These are phyloP conservation scores for Lonicera japonica DNA, from an alignment of 129 eudicot genomes.

Conservation along the genomic window DNA sequence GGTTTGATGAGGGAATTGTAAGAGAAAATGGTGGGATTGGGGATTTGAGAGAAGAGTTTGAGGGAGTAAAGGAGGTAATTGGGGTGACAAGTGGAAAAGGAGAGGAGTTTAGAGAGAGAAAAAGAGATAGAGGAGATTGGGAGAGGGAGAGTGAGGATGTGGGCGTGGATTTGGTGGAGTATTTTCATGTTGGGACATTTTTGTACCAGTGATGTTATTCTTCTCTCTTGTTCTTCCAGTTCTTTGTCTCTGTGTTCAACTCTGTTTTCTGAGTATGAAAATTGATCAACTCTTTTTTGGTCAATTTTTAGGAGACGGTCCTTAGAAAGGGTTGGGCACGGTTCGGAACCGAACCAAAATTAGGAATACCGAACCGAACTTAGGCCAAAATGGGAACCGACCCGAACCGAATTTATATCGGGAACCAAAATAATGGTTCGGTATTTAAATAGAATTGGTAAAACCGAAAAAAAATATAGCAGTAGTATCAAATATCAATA, in stretches of 20 bases:
- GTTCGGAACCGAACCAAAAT: too few species aligned
- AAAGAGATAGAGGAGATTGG: neutral
- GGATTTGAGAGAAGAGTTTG: neutral
- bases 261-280: too few species aligned
- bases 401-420: too few species aligned
- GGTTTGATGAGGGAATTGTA: neutral
- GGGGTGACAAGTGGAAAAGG: neutral
- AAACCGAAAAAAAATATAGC: too few species aligned
- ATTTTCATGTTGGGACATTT: conserved; percentile 25
- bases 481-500: too few species aligned
- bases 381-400: too few species aligned
- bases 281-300: too few species aligned
- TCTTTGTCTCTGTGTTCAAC: neutral
- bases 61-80: neutral
- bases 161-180: conserved; percentile 34
- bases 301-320: too few species aligned
- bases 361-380: too few species aligned
- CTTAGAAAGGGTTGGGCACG: too few species aligned
- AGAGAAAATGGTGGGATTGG: neutral
- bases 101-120: neutral
- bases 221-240: neutral
- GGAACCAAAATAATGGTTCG: too few species aligned
- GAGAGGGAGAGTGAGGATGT: neutral
- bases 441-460: too few species aligned
- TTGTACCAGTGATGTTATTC: neutral